These are phyloP conservation scores for Triglochin maritima DNA, from an alignment of 106 monocot species.

Conservation along the genomic window DNA sequence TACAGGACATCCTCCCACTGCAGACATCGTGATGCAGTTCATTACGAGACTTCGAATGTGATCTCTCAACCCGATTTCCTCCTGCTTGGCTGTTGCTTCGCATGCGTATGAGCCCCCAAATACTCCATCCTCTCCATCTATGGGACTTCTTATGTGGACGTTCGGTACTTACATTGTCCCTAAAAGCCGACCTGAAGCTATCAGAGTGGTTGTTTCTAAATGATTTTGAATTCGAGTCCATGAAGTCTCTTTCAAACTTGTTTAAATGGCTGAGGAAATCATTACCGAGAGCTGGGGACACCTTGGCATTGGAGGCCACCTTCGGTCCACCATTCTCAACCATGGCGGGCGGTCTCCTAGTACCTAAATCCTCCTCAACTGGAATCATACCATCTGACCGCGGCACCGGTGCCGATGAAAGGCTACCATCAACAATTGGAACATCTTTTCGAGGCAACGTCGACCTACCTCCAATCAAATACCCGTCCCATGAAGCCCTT, in stretches of 20 bases:
- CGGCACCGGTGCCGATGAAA: constrained; percentile 20
- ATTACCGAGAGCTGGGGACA: constrained; percentile 34
- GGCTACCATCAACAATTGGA: constrained; percentile 55
- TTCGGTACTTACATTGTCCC: constrained; percentile 14
- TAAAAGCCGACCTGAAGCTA: constrained; percentile 48
- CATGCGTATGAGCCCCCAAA: constrained; percentile 69
- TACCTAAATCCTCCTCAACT: constrained; percentile 56
- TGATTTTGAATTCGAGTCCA: constrained; percentile 36
- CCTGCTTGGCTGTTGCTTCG: constrained; percentile 13
- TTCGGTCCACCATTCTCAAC: constrained; percentile 24
- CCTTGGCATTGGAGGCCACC: constrained; percentile 23
- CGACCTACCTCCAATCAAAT: constrained; percentile 16
- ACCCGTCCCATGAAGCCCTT: constrained; percentile 32
- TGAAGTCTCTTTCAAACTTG: constrained; percentile 35
- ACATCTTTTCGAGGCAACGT: constrained; percentile 25
- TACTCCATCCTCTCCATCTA: constrained; percentile 69
- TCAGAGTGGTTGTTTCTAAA: constrained; percentile 34
- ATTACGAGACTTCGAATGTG: constrained; percentile 46
- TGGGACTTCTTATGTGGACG: constrained; percentile 38
- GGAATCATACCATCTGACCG: constrained; percentile 78
- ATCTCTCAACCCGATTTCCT: constrained; percentile 30
- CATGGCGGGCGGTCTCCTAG: constrained; percentile 21
- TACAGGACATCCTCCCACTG: constrained; percentile 30
- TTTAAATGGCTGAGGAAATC: constrained; percentile 33
- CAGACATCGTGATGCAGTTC: constrained; percentile 21